Base-by-base conservation (phyloP, 2,329 filamentous ascomycete genomes). In the Pseudocercospora crystallina region DNA sequence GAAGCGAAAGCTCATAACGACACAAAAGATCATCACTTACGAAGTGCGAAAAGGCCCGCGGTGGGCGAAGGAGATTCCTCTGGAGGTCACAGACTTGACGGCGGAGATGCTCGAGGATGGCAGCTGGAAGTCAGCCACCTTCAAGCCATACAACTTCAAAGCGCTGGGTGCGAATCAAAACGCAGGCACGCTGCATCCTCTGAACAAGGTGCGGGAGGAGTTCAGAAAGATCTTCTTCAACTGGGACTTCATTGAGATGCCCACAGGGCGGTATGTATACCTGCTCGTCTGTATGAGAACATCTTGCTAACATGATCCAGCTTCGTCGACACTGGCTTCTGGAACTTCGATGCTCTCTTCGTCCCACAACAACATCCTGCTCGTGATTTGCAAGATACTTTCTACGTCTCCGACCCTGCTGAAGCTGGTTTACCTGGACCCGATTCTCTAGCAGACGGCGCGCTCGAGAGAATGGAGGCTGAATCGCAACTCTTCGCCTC, bases 161-260 rank as follows among this genome's bases (percentile, higher is more conserved):
- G 81, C 84, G 29, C 39, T 58, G 8, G 84, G 84, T 80, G 66
- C 86, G 80, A 67, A 84, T 37, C 85, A 67, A 76, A 69, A 74
- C 49, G 68, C 73, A 13, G 75, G 75, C 50, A 72, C 74, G 33
- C 59, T 79, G 57, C 76, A 79, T 63, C 76, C 76, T 4, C 58
- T 99, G 61, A 96, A 90, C 76, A 97, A 97, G 78, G 92, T 97
- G 64, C 87, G 94, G 62, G 83, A 89, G 64, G 94, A 97, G 74
- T 96, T 99, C 81, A 81, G 94, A 51, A 88, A 94, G 68, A 96
- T 99, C 69, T 99, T 99, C 84, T 97, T 99, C 75, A 90, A 96
- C 70, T 95, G 96, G 85, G 94, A 92, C 46, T 99, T 97, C 76
- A 86, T 92, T 66, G 94, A 99, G 78, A 97, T 99, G 94, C 89